Evolutionary conservation across 257 asterid species (phyloP).

Genomic region (Solanum bukasovii): DNA sequence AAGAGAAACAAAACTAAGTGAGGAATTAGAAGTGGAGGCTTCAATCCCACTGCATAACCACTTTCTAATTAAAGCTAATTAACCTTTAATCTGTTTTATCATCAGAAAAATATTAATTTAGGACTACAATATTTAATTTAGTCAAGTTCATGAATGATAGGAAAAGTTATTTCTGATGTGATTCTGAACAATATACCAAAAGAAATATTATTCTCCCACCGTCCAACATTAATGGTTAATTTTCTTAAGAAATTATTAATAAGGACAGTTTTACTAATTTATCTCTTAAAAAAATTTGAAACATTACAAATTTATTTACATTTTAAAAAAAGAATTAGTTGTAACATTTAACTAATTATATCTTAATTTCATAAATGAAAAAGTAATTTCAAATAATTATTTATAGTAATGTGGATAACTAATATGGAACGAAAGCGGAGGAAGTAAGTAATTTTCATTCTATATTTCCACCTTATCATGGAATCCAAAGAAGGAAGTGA

Average conservation of each 20-base stretch:
- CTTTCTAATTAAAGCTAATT: not conserved
- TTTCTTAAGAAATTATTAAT: not conserved
- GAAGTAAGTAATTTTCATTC: not conserved
- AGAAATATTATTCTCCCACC: not conserved
- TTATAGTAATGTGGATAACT: not conserved
- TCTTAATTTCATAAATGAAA: not conserved
- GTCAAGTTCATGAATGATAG: not conserved
- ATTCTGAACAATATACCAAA: not conserved
- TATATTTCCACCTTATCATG: not conserved
- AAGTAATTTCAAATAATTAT: not conserved
- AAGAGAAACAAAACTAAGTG: not conserved
- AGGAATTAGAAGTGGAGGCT: conserved; percentile 1
- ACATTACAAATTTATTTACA: not conserved
- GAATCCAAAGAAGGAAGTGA: not conserved
- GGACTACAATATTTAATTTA: not conserved
- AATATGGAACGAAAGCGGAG: not conserved
- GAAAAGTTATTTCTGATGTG: not conserved
- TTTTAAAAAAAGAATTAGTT: too few species aligned
- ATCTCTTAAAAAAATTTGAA: rapidly evolving
- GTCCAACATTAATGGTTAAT: not conserved
- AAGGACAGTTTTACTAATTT: not conserved
- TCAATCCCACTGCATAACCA: conserved; percentile 10
- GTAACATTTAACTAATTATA: not conserved
- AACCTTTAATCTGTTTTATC: not conserved
- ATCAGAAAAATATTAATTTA: not conserved